phyloP scores from a whole-genome alignment of 345 rosid species.

The Rhodomyrtus tomentosa region DNA sequence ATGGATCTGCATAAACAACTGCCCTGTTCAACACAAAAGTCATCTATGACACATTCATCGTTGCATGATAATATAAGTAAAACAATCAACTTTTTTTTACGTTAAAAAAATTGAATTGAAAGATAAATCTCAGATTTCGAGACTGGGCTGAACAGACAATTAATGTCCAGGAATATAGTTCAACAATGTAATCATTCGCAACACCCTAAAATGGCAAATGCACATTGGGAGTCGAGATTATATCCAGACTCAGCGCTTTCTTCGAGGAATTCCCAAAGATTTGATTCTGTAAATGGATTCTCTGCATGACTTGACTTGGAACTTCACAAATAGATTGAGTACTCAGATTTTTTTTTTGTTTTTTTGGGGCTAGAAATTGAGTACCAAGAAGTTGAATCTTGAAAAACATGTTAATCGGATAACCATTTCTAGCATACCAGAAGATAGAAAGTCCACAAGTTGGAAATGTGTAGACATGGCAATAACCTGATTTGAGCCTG shows the following conservation, averaged over 20 bases:
- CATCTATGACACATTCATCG: neutral
- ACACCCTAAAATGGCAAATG: neutral
- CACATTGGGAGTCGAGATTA: neutral
- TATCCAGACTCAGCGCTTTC: neutral
- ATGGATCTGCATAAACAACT: too few species aligned
- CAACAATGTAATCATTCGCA: neutral
- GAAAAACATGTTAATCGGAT: neutral
- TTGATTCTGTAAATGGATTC: neutral
- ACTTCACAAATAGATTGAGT: neutral
- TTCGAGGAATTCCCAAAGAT: neutral
- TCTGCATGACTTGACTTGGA: neutral
- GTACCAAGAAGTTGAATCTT: neutral
- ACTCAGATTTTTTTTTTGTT: too few species aligned
- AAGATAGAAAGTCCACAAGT: neutral
- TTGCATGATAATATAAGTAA: neutral
- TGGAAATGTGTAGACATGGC: too few species aligned
- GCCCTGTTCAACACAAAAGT: neutral
- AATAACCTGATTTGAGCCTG: too few species aligned
- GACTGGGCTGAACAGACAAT: neutral
- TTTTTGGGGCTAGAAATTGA: too few species aligned
- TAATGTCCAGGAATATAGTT: neutral
- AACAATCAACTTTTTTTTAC: neutral
- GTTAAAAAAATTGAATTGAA: neutral
- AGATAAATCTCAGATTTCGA: neutral
- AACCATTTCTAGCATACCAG: neutral